A percentile compares a stretch with the other conserved stretches of the same genome.
phyloP scores from a whole-genome alignment of 805 yeast species.

The Danielozyma ontarioensis region DNA sequence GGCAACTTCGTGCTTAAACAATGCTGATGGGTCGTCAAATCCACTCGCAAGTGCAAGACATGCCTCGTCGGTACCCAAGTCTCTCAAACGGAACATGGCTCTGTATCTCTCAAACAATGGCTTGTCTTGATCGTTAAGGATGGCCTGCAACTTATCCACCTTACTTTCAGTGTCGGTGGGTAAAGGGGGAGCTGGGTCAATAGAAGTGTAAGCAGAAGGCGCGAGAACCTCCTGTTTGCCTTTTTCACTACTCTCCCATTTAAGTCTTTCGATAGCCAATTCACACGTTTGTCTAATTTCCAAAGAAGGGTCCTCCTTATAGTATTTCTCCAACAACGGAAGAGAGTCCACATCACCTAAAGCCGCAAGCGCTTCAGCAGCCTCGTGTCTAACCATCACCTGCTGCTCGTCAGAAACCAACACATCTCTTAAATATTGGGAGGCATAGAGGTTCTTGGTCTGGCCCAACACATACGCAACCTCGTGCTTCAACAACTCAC shows the following conservation, averaged over 20 bases:
- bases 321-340: slow-evolving; percentile 57
- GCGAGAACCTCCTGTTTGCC: slow-evolving; percentile 67
- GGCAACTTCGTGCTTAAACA: slow-evolving; percentile 96
- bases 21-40: slow-evolving; percentile 83
- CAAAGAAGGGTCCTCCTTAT: slow-evolving; percentile 66
- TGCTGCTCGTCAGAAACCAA: slow-evolving; percentile 65
- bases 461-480: slow-evolving; percentile 97
- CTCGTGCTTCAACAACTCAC: slow-evolving; percentile 93
- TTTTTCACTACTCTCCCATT: slow-evolving; percentile 77
- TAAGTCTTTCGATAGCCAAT: slow-evolving; percentile 89
- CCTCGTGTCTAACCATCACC: slow-evolving; percentile 98
- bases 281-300: slow-evolving; percentile 98
- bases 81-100: slow-evolving; percentile 97
- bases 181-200: slow-evolving; percentile 98
- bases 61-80: slow-evolving; percentile 89
- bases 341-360: slow-evolving; percentile 76
- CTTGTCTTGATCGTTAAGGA: slow-evolving; percentile 69
- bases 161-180: slow-evolving; percentile 53
- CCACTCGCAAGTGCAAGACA: slow-evolving; percentile 89
- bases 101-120: slow-evolving; percentile 93
- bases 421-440: slow-evolving; percentile 69
- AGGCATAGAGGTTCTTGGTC: slow-evolving; percentile 77
- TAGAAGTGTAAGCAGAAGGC: slow-evolving; percentile 72
- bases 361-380: slow-evolving; percentile 98
- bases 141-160: slow-evolving; percentile 57